Percentiles rank a stretch among this genome's conserved stretches.
phyloP scores from a whole-genome alignment of 352 stramenopile species.

The Stramenopiles sp. region DNA sequence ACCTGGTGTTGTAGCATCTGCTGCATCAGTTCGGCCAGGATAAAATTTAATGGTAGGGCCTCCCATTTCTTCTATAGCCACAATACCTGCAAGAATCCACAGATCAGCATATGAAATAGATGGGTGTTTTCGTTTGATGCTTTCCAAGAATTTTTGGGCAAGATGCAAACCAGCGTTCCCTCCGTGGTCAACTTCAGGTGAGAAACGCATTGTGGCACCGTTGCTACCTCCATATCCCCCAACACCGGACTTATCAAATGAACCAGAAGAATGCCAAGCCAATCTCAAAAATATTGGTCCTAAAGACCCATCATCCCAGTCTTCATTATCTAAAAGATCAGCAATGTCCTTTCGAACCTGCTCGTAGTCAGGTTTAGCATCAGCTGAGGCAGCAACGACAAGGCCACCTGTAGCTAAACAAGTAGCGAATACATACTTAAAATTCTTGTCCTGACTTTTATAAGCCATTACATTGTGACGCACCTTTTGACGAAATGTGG shows the following conservation, averaged over 20 bases:
- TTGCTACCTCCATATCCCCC: constrained; percentile 53
- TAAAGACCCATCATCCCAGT: constrained; percentile 40
- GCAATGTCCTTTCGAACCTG: too few species aligned
- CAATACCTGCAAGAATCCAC: constrained; percentile 73
- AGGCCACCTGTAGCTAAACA: too few species aligned
- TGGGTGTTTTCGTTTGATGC: constrained; percentile 64
- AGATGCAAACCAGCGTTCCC: constrained; percentile 62
- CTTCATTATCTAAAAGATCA: too few species aligned
- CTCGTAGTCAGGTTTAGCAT: too few species aligned
- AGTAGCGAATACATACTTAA: too few species aligned
- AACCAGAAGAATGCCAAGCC: constrained; percentile 62
- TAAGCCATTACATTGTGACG: too few species aligned
- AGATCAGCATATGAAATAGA: constrained; percentile 79
- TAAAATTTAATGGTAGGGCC: constrained; percentile 39
- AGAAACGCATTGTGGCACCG: constrained; percentile 53
- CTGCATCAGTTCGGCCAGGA: constrained; percentile 33
- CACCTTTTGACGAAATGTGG: too few species aligned
- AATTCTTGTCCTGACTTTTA: too few species aligned
- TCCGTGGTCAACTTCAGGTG: constrained; percentile 51
- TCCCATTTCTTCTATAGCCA: constrained; percentile 80
- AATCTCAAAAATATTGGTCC: constrained; percentile 42
- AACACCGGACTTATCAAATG: constrained; percentile 37
- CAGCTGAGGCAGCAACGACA: too few species aligned
- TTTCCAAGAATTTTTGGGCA: constrained; percentile 42
- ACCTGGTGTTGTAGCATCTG: background rate